Percentiles rank a stretch among this genome's conserved stretches.
Conservation (phyloP, 2,329 filamentous ascomycete species). For the Paramyrothecium roridum region DNA sequence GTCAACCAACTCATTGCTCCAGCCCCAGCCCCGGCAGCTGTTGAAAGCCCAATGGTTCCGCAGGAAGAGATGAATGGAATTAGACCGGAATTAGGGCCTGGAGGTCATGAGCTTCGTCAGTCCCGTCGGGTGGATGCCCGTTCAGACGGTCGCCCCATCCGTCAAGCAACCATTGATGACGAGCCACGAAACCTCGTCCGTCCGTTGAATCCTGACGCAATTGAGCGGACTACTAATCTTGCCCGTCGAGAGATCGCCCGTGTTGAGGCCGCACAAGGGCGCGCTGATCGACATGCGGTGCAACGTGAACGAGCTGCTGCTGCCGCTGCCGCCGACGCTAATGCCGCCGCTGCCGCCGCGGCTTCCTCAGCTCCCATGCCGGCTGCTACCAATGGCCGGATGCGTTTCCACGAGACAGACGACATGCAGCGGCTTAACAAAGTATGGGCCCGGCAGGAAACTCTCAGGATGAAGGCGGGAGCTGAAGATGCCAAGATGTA, state of each 20-base stretch:
- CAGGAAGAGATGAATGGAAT: not conserved
- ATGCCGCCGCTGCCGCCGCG: slow-evolving; percentile 20
- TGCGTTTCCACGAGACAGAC: slow-evolving; percentile 41
- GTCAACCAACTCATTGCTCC: slow-evolving; percentile 18
- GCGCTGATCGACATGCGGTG: slow-evolving; percentile 45
- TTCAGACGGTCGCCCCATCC: slow-evolving; percentile 20
- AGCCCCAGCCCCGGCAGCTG: slow-evolving; percentile 8
- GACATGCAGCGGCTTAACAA: slow-evolving; percentile 51
- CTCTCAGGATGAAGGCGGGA: slow-evolving; percentile 36
- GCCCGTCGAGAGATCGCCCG: slow-evolving; percentile 51
- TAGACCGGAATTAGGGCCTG: slow-evolving; percentile 14
- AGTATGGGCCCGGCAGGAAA: slow-evolving; percentile 54
- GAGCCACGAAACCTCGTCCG: slow-evolving; percentile 16
- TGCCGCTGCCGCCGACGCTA: slow-evolving; percentile 26
- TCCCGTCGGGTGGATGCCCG: slow-evolving; percentile 36
- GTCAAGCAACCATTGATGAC: slow-evolving; percentile 19
- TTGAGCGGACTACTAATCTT: slow-evolving; percentile 46
- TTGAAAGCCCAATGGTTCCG: slow-evolving; percentile 2
- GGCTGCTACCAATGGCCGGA: slow-evolving; percentile 19
- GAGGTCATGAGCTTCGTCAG: slow-evolving; percentile 39
- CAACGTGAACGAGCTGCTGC: slow-evolving; percentile 34
- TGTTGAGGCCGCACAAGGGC: slow-evolving; percentile 47
- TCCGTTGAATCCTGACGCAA: slow-evolving; percentile 20
- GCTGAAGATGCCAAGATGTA: slow-evolving; percentile 55
- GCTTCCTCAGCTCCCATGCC: slow-evolving; percentile 11